Conservation (phyloP, 2,329 filamentous ascomycete species). For the Periconia sp. region DNA sequence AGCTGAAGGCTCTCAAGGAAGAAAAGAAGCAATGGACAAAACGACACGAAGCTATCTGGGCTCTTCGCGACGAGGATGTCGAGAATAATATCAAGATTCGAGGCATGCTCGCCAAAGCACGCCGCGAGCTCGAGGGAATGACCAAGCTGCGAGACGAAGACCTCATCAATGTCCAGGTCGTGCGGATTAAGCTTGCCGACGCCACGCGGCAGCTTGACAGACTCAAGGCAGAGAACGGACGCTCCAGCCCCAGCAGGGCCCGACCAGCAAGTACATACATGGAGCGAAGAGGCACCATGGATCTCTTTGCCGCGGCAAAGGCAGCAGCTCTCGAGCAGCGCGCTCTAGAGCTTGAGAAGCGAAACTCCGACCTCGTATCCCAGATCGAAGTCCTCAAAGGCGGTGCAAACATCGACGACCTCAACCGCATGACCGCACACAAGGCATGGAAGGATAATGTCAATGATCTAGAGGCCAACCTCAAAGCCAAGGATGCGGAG, state of each 20-base stretch:
- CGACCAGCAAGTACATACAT: constrained; percentile 38
- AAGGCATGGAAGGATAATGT: constrained; percentile 45
- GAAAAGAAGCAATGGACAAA: constrained; percentile 46
- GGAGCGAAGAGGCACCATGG: constrained; percentile 43
- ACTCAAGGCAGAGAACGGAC: constrained; percentile 20
- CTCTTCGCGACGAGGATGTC: constrained; percentile 51
- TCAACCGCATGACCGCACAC: constrained; percentile 43
- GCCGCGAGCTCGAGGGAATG: constrained; percentile 47
- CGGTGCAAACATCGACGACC: constrained; percentile 35
- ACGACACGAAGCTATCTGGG: constrained; percentile 49
- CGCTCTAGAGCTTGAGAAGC: constrained; percentile 49
- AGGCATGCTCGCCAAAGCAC: constrained; percentile 46
- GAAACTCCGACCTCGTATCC: constrained; percentile 43
- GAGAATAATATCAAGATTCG: constrained; percentile 52
- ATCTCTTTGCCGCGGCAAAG: constrained; percentile 51
- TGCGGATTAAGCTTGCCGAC: constrained; percentile 49
- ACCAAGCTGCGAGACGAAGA: constrained; percentile 51
- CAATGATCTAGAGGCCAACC: constrained; percentile 31
- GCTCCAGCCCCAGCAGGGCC: constrained; percentile 31
- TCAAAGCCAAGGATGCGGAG: constrained; percentile 39
- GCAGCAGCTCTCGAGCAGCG: constrained; percentile 51
- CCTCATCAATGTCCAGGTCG: constrained; percentile 46
- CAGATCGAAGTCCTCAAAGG: constrained; percentile 38
- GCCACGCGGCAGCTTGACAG: constrained; percentile 46
- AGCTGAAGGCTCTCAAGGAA: constrained; percentile 41